These are phyloP conservation scores for Talaromyces adpressus DNA, from an alignment of 495 filamentous ascomycete genomes.

Conservation along the genomic window DNA sequence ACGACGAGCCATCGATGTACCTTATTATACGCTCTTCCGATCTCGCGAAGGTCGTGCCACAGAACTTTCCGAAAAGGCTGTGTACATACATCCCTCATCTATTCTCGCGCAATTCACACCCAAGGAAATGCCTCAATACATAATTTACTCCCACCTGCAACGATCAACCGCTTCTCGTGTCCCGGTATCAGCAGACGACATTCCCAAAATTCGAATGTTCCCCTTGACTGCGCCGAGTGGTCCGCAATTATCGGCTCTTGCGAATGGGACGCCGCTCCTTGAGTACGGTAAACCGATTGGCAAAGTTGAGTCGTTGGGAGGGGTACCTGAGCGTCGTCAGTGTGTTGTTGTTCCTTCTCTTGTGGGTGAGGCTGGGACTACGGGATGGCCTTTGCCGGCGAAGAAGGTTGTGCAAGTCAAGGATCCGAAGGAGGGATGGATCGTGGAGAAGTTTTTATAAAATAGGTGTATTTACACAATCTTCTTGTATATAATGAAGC, in stretches of 20 bases:
- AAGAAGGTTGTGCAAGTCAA: slow-evolving; percentile 77
- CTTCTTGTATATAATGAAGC: neutral
- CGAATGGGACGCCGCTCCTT: slow-evolving; percentile 79
- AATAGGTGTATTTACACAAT: neutral
- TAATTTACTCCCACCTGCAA: slow-evolving; percentile 83
- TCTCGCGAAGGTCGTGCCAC: slow-evolving; percentile 45
- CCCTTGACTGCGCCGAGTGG: slow-evolving; percentile 71
- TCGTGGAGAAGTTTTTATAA: slow-evolving; percentile 53
- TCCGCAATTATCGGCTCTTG: slow-evolving; percentile 68
- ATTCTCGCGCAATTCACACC: slow-evolving; percentile 63
- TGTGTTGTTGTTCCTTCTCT: slow-evolving; percentile 76
- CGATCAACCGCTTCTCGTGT: slow-evolving; percentile 43
- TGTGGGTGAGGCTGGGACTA: slow-evolving; percentile 56
- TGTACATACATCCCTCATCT: slow-evolving; percentile 85
- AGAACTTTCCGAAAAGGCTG: slow-evolving; percentile 48
- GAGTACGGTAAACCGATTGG: slow-evolving; percentile 83
- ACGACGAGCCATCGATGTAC: slow-evolving; percentile 75
- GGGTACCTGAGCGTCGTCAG: slow-evolving; percentile 51
- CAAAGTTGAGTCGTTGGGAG: slow-evolving; percentile 59
- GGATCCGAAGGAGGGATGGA: slow-evolving; percentile 66
- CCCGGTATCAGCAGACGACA: slow-evolving; percentile 28
- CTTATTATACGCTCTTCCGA: slow-evolving; percentile 81
- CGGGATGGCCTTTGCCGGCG: slow-evolving; percentile 80
- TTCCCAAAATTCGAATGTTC: slow-evolving; percentile 82
- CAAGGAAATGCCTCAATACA: slow-evolving; percentile 72